Base-by-base conservation (phyloP, 2,329 filamentous ascomycete species). In the Fusarium mundagurra region DNA sequence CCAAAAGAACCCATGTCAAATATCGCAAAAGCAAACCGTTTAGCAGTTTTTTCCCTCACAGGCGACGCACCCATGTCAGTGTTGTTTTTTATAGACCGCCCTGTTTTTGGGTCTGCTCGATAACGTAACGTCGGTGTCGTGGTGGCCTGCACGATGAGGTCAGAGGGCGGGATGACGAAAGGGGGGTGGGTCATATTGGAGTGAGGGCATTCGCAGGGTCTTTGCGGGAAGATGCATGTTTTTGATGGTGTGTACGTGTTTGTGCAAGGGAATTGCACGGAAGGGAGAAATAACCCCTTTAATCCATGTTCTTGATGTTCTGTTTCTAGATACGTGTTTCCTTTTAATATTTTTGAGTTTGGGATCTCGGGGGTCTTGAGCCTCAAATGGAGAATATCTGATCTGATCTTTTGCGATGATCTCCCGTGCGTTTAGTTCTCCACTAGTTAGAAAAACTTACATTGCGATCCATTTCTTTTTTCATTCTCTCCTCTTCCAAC, bases 81-180 rank as follows among this genome's bases (percentile, higher is more conserved):
- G 66, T 54, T 70, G 51, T 70, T 70, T 70, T 70, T 70, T 55
- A 70, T 70, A 70, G 65, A 73, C 70, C 66, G 70, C 71, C 71
- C 57, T 71, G 71, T 68, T 73, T 73, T 61, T 67, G 61, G 14
- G 51, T 18, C 51, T 54, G 34, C 24, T 38, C n/a, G 18, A 38
- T 59, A 53, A 61, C 53, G 39, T n/a, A 61, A 31, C 41, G 53
- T 41, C 54, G 50, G 61, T 64, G 71, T 44, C 55, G 61, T 34
- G 36, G 63, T 54, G 24, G 34, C 34, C 65, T 76, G 78, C 78
- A 74, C 74, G 69, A 80, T 80, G 78, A 80, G 78, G 78, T 80
- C 78, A 80, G 71, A 22, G 69, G 64, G 34, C 71, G 73, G 73
- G 74, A 79, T 79, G 77, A 79, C 77, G 77, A 79, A 78, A 54